Conservation (phyloP, 1,284 basidiomycete species). For the Clitocybe nebularis region DNA sequence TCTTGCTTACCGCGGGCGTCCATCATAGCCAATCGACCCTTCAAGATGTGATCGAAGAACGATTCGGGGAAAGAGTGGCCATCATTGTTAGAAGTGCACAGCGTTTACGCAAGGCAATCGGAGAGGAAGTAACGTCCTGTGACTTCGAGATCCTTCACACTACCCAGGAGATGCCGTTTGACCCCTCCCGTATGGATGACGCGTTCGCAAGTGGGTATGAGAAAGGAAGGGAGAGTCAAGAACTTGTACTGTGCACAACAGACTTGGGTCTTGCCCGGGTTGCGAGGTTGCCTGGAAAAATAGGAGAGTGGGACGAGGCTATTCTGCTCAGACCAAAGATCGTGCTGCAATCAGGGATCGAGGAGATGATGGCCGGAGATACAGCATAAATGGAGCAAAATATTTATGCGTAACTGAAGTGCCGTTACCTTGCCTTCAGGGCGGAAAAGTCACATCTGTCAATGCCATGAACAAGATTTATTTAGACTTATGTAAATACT, state of each 20-base stretch:
- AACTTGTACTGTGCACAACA: slow-evolving; percentile 24
- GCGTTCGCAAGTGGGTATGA: slow-evolving; percentile 23
- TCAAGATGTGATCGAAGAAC: slow-evolving; percentile 23
- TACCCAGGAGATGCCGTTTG: slow-evolving; percentile 27
- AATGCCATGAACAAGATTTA: no score
- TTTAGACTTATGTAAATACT: no score
- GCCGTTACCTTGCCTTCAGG: no score
- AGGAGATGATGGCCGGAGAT: slow-evolving; percentile 17
- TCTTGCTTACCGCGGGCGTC: slow-evolving; percentile 34
- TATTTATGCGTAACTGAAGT: no score
- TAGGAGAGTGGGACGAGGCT: slow-evolving; percentile 25
- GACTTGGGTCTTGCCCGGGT: slow-evolving; percentile 23
- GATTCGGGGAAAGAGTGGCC: slow-evolving; percentile 34
- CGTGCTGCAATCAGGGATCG: slow-evolving; percentile 26
- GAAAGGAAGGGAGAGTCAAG: slow-evolving; percentile 13
- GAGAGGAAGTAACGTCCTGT: slow-evolving; percentile 42
- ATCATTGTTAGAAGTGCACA: slow-evolving; percentile 36
- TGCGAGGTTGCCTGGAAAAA: slow-evolving; percentile 20
- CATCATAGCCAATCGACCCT: slow-evolving; percentile 21
- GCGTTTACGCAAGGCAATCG: slow-evolving; percentile 38
- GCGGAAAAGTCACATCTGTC: no score
- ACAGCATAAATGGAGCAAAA: neutral
- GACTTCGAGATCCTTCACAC: slow-evolving; percentile 35
- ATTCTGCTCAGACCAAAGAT: slow-evolving; percentile 30
- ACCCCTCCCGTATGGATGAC: slow-evolving; percentile 35